Evolutionary conservation across 306 rosid genomes (phyloP), one percentile per base, ranked within the genome.

Genomic region (Quercus robur): DNA sequence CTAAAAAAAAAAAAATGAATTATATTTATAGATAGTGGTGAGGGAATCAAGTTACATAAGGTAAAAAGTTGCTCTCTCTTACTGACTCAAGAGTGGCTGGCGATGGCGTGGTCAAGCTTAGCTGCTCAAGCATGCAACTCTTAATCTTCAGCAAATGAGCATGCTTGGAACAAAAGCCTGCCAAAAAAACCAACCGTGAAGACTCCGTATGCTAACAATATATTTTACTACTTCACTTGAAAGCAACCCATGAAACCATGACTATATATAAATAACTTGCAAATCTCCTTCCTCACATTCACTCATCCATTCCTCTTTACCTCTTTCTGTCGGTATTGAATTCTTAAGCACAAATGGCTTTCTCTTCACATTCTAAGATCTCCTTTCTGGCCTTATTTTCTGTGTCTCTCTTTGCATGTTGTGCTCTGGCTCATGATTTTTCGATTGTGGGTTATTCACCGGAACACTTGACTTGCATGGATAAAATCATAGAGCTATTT

Each of bases 391-490:
- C 52, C 23, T 8, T 41, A 41, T 41, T 68, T n/a, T 68, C 26
- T 33, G 52, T 12, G 14, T 68, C 72, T 68, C n/a, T 84, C 72
- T 72, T 85, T 4, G 67, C 76, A 15, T 81, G 80, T 71, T 78
- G 84, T 70, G 75, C 79, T 28, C 67, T 73, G 5, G 94, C 79
- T 1, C 81, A 72, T 1, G 92, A 90, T 6, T 87, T 82, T 78
- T 92, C 97, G 23, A 90, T 90, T 10, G 83, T 89, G 33, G 97
- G 97, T 52, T 91, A 91, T 77, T 83, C 87, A 4, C 81, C 94
- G 0, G 87, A 91, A 75, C 92, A 91, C 79, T 83, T 91, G 26
- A 72, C 81, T 49, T 91, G 89, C 89, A 80, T 86, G 81, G 88
- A 89, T 35, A 89, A 85, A 72, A 83, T 91, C 33, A 88, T 89